These are phyloP conservation scores for Pseudogymnoascus sp. DNA, from an alignment of 2,329 filamentous ascomycete species.

Conservation along the genomic window DNA sequence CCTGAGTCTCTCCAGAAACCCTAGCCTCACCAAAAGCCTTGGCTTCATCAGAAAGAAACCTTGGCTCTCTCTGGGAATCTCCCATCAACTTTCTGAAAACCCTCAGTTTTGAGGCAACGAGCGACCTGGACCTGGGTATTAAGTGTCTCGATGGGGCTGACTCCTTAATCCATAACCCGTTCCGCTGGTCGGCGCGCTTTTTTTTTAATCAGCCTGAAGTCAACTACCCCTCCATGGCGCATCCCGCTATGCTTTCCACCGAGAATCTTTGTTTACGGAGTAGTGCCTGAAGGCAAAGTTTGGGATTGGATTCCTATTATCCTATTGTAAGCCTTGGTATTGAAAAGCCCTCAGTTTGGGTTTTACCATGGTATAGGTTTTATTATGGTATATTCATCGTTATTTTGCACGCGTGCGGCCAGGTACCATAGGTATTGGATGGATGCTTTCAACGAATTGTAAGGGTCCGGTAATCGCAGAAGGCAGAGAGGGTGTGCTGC, in stretches of 20 bases:
- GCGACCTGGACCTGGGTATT: background rate
- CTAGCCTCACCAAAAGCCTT: background rate
- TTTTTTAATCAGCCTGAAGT: background rate
- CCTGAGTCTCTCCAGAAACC: background rate
- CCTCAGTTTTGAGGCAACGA: background rate
- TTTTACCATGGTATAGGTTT: background rate
- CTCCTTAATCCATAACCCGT: background rate
- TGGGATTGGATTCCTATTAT: background rate
- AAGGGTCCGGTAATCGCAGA: background rate
- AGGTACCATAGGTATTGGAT: background rate
- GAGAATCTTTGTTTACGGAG: background rate
- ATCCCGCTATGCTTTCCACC: background rate
- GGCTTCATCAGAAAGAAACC: background rate
- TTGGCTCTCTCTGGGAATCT: background rate
- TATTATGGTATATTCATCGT: background rate
- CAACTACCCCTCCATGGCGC: background rate
- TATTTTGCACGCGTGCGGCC: conserved; percentile 1
- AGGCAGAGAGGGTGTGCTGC: background rate
- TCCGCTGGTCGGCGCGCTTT: background rate
- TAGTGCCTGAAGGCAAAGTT: background rate
- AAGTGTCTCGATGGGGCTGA: background rate
- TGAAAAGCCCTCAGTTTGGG: background rate
- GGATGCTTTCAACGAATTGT: background rate
- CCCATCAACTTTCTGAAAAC: background rate
- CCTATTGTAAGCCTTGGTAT: background rate